Percentiles rank a stretch among this genome's conserved stretches.
Evolutionary conservation across 2,329 filamentous ascomycete genomes (phyloP).

Genomic region (Colletotrichum sp.): DNA sequence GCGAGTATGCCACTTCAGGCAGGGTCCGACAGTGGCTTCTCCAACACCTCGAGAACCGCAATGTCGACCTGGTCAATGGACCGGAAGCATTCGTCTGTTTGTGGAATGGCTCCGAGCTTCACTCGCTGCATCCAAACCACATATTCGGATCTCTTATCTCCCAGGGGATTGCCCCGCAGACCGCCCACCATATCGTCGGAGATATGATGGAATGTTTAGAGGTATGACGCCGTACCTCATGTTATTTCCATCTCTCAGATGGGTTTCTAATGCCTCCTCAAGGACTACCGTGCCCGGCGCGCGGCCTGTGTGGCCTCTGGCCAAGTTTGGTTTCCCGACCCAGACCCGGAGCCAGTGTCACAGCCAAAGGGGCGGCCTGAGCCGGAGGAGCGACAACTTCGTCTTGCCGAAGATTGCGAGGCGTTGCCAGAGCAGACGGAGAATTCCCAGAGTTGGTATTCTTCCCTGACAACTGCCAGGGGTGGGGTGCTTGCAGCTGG

Average conservation of each 20-base stretch:
- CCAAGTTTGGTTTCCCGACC: background rate
- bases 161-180: background rate
- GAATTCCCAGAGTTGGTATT: background rate
- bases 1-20: background rate
- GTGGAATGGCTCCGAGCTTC: background rate
- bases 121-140: background rate
- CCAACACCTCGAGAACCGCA: background rate
- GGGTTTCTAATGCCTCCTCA: background rate
- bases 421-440: background rate
- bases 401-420: background rate
- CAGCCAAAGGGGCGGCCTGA: background rate
- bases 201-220: conserved; percentile 2
- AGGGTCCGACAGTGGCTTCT: background rate
- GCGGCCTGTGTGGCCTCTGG: background rate
- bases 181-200: background rate
- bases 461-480: background rate
- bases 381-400: background rate
- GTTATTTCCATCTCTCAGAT: background rate
- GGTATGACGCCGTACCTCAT: background rate
- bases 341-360: background rate
- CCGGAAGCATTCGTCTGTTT: background rate
- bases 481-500: background rate
- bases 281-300: background rate
- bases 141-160: background rate
- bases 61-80: background rate